Conservation (phyloP, 768 basidiomycete genomes). For the Asterophora lycoperdoides region DNA sequence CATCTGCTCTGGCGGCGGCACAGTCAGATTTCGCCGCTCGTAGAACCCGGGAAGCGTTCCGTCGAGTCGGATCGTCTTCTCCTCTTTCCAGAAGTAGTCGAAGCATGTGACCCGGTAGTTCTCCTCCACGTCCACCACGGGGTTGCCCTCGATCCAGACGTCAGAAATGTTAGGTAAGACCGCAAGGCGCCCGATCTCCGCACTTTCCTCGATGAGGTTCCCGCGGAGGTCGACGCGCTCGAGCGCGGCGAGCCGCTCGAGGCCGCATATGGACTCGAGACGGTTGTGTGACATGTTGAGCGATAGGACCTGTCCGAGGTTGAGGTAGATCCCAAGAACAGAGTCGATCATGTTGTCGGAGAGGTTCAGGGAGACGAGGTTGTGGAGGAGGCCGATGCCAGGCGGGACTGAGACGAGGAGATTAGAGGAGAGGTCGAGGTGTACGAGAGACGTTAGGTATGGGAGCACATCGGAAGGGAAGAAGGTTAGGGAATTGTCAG, state of each 20-base stretch:
- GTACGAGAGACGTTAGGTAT: constrained; percentile 68
- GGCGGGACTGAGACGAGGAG: constrained; percentile 85
- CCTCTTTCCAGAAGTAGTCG: constrained; percentile 79
- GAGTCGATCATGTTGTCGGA: constrained; percentile 97
- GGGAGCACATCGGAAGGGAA: constrained; percentile 64
- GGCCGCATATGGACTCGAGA: constrained; percentile 90
- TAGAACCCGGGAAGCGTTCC: constrained; percentile 66
- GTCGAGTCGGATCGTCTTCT: constrained; percentile 74
- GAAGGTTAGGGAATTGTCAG: constrained; percentile 80
- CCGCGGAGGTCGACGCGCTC: constrained; percentile 80
- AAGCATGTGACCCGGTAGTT: constrained; percentile 78
- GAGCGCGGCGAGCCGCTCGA: constrained; percentile 83
- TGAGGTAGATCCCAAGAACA: constrained; percentile 80
- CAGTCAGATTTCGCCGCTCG: constrained; percentile 58
- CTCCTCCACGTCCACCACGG: constrained; percentile 68
- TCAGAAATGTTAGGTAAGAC: constrained; percentile 74
- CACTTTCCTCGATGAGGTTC: constrained; percentile 77
- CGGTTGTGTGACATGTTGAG: constrained; percentile 85
- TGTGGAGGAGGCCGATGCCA: constrained; percentile 68
- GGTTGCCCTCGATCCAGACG: constrained; percentile 84
- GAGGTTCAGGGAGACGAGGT: constrained; percentile 89
- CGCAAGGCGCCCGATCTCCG: constrained; percentile 81
- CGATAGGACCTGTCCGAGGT: constrained; percentile 69
- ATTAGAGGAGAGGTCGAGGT: constrained; percentile 89
- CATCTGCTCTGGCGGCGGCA: constrained; percentile 48